Conservation (phyloP, 2,329 filamentous ascomycete species). For the Dactylonectria estremocensis region DNA sequence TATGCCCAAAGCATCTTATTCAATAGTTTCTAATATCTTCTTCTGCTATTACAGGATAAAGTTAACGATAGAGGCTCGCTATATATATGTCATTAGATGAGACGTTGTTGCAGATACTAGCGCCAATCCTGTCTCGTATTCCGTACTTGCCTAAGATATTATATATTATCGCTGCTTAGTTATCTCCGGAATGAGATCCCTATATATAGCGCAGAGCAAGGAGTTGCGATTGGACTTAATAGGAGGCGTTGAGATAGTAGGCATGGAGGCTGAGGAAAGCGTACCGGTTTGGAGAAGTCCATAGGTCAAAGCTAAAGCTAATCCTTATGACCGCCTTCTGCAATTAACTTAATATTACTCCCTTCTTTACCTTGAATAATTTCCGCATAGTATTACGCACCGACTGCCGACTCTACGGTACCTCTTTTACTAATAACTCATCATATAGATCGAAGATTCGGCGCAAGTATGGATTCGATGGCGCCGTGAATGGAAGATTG, state of each 20-base stretch:
- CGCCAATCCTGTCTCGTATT: background rate
- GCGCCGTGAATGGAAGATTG: too few relatives aligned
- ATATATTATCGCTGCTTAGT: background rate
- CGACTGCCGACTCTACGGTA: too few relatives aligned
- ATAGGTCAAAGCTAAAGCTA: conserved; percentile 1
- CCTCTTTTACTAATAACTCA: too few relatives aligned
- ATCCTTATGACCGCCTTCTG: background rate
- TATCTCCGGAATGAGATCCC: background rate
- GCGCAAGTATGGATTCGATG: too few relatives aligned
- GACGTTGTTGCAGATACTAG: background rate
- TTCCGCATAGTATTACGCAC: too few relatives aligned
- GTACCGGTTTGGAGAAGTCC: too few relatives aligned
- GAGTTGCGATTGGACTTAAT: too few relatives aligned
- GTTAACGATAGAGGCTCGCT: background rate
- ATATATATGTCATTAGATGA: background rate
- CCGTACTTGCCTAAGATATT: background rate
- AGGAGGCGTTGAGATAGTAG: too few relatives aligned
- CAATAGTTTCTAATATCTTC: background rate
- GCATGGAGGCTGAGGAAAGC: too few relatives aligned
- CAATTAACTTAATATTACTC: background rate
- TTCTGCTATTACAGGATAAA: background rate
- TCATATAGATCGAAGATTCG: too few relatives aligned
- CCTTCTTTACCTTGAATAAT: too few relatives aligned
- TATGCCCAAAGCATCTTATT: background rate
- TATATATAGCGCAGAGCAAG: background rate